A percentile compares a stretch with the other conserved stretches of the same genome.
Evolutionary conservation across 495 filamentous ascomycete species (phyloP).

Genomic region (Lichenothelia convexa): DNA sequence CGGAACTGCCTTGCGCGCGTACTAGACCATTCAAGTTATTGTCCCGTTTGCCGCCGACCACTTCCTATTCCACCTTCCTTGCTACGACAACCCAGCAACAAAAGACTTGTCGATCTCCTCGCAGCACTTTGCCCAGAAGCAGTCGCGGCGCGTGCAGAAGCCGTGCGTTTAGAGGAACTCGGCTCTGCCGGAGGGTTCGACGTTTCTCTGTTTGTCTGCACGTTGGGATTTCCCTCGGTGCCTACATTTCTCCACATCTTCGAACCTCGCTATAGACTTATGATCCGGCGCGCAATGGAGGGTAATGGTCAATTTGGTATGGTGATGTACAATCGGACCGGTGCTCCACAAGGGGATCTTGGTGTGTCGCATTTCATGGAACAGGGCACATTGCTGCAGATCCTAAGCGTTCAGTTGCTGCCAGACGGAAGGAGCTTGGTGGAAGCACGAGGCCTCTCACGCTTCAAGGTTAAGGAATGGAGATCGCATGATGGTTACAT

Average conservation of each 20-base stretch:
- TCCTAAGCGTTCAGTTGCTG: conserved; percentile 51
- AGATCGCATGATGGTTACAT: conserved; percentile 56
- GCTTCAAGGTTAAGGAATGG: conserved; percentile 52
- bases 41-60: conserved; percentile 57
- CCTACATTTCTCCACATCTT: conserved; percentile 81
- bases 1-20: conserved; percentile 55
- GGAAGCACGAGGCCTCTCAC: conserved; percentile 52
- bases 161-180: conserved; percentile 32
- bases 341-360: conserved; percentile 36
- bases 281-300: conserved; percentile 65
- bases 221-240: conserved; percentile 62
- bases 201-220: conserved; percentile 64
- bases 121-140: conserved; percentile 47
- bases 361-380: conserved; percentile 44
- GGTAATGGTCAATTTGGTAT: conserved; percentile 65
- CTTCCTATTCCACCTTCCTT: conserved; percentile 42
- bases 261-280: conserved; percentile 73
- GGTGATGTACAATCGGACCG: conserved; percentile 47
- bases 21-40: conserved; percentile 55
- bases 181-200: conserved; percentile 34
- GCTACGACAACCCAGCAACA: conserved; percentile 39
- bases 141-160: conserved; percentile 35
- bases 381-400: conserved; percentile 60
- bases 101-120: conserved; percentile 39
- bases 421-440: conserved; percentile 67